A percentile compares a stretch with the other conserved stretches of the same genome.
Conservation (phyloP, 306 rosid genomes). For the Fagus sylvatica region DNA sequence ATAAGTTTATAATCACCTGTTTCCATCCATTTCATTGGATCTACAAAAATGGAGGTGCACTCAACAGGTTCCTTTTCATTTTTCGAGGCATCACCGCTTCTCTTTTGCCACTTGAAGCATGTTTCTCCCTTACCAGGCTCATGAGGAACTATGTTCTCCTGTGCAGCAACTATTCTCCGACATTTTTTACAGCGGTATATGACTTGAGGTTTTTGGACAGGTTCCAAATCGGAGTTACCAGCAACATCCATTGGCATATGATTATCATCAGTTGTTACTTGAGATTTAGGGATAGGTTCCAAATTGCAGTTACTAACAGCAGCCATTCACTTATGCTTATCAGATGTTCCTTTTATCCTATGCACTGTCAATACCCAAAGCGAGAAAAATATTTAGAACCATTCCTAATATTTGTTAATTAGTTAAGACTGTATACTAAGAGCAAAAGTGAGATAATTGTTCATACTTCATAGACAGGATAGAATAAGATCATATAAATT, state of each 20-base stretch:
- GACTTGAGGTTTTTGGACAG: constrained; percentile 39
- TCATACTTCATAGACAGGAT: neutral
- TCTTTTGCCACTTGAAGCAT: constrained; percentile 73
- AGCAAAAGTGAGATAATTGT: neutral
- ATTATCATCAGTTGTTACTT: neutral
- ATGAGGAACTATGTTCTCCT: constrained; percentile 61
- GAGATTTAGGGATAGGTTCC: neutral
- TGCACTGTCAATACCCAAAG: neutral
- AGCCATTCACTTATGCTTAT: neutral
- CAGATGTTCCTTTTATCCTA: neutral
- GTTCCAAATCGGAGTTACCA: constrained; percentile 37
- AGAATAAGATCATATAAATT: neutral
- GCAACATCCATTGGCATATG: constrained; percentile 45
- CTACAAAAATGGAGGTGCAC: constrained; percentile 81
- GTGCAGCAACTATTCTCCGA: constrained; percentile 74
- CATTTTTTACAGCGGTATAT: constrained; percentile 80
- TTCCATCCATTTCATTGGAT: constrained; percentile 92
- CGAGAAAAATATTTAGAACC: neutral
- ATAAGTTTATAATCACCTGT: constrained; percentile 45
- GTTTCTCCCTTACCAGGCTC: constrained; percentile 70
- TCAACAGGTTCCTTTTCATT: constrained; percentile 39
- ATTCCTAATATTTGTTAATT: neutral
- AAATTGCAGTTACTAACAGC: neutral
- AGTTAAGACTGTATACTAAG: neutral
- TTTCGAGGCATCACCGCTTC: constrained; percentile 41